Conservation (phyloP, 2,329 filamentous ascomycete species). For the Capronia coronata region DNA sequence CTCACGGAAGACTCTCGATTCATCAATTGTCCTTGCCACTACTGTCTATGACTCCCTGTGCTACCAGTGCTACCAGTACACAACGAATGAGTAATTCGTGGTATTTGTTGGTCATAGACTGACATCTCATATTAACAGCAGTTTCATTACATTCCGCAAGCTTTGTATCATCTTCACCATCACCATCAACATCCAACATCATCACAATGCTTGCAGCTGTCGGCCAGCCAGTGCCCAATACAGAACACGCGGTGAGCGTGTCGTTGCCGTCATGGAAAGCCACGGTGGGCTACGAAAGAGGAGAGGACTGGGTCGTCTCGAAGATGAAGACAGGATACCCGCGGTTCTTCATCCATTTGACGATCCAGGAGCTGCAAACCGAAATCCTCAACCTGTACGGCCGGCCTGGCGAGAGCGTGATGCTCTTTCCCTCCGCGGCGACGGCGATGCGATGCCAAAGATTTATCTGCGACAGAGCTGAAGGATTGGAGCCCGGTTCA, state of each 20-base stretch:
- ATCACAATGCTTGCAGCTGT: conserved; percentile 34
- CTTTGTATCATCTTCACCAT: background rate
- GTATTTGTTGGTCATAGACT: background rate
- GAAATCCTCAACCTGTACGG: conserved; percentile 63
- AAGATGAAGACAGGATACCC: conserved; percentile 90
- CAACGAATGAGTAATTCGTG: background rate
- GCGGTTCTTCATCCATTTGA: conserved; percentile 85
- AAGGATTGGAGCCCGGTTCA: conserved; percentile 45
- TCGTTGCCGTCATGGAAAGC: conserved; percentile 88
- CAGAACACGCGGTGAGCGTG: conserved; percentile 84
- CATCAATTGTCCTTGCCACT: background rate
- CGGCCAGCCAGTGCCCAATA: conserved; percentile 71
- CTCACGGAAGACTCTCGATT: background rate
- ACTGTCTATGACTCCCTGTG: background rate
- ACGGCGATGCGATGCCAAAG: conserved; percentile 66
- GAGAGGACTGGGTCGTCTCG: conserved; percentile 74
- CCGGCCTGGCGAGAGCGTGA: conserved; percentile 51
- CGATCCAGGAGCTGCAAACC: conserved; percentile 65
- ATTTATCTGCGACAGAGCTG: conserved; percentile 61
- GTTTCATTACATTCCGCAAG: background rate
- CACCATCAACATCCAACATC: no score
- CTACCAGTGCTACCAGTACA: background rate
- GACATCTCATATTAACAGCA: no score
- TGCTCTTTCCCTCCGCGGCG: conserved; percentile 70
- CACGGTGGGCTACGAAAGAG: conserved; percentile 92